phyloP scores from a whole-genome alignment of 2,329 filamentous ascomycete genomes.

The Stachybotrys elegans region DNA sequence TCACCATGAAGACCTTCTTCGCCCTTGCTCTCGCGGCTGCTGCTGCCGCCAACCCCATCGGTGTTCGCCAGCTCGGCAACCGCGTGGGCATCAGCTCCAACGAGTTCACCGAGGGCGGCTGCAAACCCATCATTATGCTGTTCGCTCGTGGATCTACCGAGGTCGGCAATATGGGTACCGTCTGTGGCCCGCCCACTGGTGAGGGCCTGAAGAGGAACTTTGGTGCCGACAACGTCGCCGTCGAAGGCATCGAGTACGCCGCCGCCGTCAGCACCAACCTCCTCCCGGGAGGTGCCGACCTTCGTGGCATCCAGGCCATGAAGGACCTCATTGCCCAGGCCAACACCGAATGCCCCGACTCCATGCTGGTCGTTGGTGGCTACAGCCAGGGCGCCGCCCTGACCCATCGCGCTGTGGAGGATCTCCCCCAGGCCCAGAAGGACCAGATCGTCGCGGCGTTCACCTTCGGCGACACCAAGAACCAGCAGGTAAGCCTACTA shows the following conservation, averaged over 20 bases:
- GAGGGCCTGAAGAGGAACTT: slow-evolving; percentile 13
- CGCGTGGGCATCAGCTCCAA: slow-evolving; percentile 13
- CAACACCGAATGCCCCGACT: slow-evolving; percentile 28
- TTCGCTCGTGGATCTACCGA: slow-evolving; percentile 19
- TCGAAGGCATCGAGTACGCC: slow-evolving; percentile 27
- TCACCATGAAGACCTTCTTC: slow-evolving; percentile 11
- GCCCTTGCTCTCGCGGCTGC: slow-evolving; percentile 9
- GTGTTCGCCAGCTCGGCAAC: slow-evolving; percentile 13
- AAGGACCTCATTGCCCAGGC: slow-evolving; percentile 27
- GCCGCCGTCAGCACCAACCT: slow-evolving; percentile 27
- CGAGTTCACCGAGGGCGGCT: slow-evolving; percentile 17
- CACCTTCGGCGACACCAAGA: slow-evolving; percentile 21
- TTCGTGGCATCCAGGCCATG: slow-evolving; percentile 24
- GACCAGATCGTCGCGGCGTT: slow-evolving; percentile 18
- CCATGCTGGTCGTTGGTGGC: slow-evolving; percentile 30
- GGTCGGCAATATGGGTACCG: slow-evolving; percentile 5
- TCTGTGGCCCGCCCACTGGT: slow-evolving; percentile 12
- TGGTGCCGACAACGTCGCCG: slow-evolving; percentile 11
- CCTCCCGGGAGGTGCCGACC: slow-evolving; percentile 22
- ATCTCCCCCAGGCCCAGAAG: slow-evolving; percentile 15
- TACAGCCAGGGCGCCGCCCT: slow-evolving; percentile 31
- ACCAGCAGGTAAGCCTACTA: slow-evolving; percentile 4
- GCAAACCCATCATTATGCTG: slow-evolving; percentile 17
- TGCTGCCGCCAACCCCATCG: slow-evolving; percentile 10
- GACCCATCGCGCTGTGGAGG: slow-evolving; percentile 19